A percentile compares a stretch with the other conserved stretches of the same genome.
phyloP scores from a whole-genome alignment of 192 early-diverging fungal species.

The Backusella tuberculispora region DNA sequence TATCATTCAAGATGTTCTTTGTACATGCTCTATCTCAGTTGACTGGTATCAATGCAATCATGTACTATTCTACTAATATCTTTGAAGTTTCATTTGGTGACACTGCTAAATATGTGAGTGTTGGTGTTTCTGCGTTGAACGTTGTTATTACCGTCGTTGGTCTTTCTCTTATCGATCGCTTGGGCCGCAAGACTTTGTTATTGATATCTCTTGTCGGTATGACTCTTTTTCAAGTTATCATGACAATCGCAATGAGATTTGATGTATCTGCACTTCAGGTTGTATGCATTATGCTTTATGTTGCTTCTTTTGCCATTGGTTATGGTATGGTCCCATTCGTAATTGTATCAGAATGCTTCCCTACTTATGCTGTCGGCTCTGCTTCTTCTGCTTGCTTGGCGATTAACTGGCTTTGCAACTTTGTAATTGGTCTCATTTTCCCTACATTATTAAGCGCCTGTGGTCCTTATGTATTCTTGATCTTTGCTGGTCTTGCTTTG shows the following conservation, averaged over 20 bases:
- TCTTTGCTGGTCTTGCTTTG: conserved; percentile 53
- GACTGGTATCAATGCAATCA: conserved; percentile 68
- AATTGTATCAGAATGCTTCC: conserved; percentile 57
- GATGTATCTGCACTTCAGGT: conserved; percentile 30
- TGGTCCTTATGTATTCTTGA: conserved; percentile 54
- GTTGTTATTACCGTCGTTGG: conserved; percentile 59
- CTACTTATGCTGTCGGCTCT: conserved; percentile 54
- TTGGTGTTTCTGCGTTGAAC: conserved; percentile 60
- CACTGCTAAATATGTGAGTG: conserved; percentile 53
- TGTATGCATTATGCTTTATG: conserved; percentile 53
- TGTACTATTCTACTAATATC: conserved; percentile 68
- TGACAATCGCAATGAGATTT: conserved; percentile 38
- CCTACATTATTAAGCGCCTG: conserved; percentile 46
- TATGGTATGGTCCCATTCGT: conserved; percentile 63
- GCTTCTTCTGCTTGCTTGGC: conserved; percentile 51
- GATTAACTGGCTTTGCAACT: conserved; percentile 52
- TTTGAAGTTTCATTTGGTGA: conserved; percentile 61
- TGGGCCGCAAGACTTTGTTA: conserved; percentile 65
- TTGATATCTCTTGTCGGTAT: conserved; percentile 63
- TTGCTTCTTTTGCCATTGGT: conserved; percentile 59
- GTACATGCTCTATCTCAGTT: conserved; percentile 60
- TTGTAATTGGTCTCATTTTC: conserved; percentile 58
- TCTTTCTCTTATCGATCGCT: conserved; percentile 56
- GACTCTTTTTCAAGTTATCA: conserved; percentile 58
- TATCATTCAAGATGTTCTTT: conserved; percentile 59